These are phyloP conservation scores for Gaertneriomyces semiglobifer DNA, from an alignment of 192 early-diverging fungal genomes.

Conservation along the genomic window DNA sequence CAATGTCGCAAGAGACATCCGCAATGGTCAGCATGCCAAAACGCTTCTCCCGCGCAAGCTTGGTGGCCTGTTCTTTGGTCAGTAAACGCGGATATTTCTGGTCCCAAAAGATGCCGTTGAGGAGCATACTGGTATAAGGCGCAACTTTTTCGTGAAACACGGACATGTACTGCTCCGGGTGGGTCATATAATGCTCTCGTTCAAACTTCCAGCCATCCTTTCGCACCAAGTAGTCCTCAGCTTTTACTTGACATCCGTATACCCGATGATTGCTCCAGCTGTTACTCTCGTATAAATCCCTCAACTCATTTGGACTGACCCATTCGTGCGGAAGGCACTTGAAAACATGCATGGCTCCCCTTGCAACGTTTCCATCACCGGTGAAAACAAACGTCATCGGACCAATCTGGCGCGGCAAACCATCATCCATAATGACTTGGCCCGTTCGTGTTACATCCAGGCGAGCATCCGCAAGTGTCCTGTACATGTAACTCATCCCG, in stretches of 20 bases:
- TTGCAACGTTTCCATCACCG: slow-evolving; percentile 86
- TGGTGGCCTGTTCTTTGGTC: slow-evolving; percentile 75
- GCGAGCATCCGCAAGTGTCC: slow-evolving; percentile 51
- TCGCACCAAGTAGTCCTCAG: slow-evolving; percentile 77
- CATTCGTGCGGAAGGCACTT: slow-evolving; percentile 88
- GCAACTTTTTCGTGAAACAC: slow-evolving; percentile 85
- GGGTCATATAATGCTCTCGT: slow-evolving; percentile 65
- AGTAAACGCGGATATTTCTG: slow-evolving; percentile 78
- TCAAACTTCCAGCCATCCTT: slow-evolving; percentile 62
- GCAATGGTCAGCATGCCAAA: slow-evolving; percentile 78
- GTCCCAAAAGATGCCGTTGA: slow-evolving; percentile 97
- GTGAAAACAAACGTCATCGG: slow-evolving; percentile 90
- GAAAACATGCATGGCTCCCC: slow-evolving; percentile 85
- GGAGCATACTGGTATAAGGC: slow-evolving; percentile 81
- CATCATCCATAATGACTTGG: slow-evolving; percentile 79
- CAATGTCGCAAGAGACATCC: slow-evolving; percentile 92
- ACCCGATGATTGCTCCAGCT: slow-evolving; percentile 66
- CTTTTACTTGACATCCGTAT: slow-evolving; percentile 75
- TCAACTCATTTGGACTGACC: slow-evolving; percentile 60
- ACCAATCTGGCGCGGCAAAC: slow-evolving; percentile 80
- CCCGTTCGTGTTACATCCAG: slow-evolving; percentile 63
- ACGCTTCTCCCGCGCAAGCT: slow-evolving; percentile 64
- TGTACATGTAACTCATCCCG: slow-evolving; percentile 44
- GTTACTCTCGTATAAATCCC: slow-evolving; percentile 37
- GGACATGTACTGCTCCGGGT: slow-evolving; percentile 77